Evolutionary conservation across 345 rosid genomes (phyloP), one percentile per base, ranked within the genome.

Genomic region (Hypericum perforatum): DNA sequence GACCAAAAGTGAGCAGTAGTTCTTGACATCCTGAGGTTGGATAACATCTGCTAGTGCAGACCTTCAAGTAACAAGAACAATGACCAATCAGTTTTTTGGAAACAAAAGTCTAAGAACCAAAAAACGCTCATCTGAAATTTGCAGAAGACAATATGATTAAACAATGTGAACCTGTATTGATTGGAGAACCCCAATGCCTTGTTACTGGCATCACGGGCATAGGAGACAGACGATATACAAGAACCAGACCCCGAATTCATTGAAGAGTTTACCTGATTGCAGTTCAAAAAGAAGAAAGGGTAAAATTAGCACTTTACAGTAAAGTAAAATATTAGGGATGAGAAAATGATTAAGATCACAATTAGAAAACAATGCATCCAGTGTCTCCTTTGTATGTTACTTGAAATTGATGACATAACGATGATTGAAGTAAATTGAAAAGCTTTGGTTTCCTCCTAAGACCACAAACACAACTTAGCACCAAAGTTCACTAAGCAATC

Each of bases 1-100:
- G 29, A 85, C 80, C 74, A 82, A 58, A 68, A 70, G 56, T n/a
- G 80, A 76, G 70, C 96, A 85, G 9, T 79, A 61, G 49, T 77
- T 75, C 71, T 61, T 79, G 56, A 69, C 73, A 60, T 79, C 72
- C 54, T 65, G 74, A 9, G 71, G 70, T 60, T 76, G 82, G 63
- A 85, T 70, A 49, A 72, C 39, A 59, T 75, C 72, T 51, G 78
- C 73, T 63, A 82, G 45, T 7, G 91, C 78, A 54, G 89, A 82
- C 72, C 94, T 85, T 60, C 56, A 70, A 22, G 36, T 49, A 39
- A 61, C 14, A 50, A 51, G 48, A 13, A 66, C 7, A 45, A 37
- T 59, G 44, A 60, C 36, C 40, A 64, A 57, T 74, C 63, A 67
- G 72, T 58, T 9, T 45, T 42, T n/a, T 8, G 37, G 22, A 9